These are phyloP conservation scores for Mortierella sp. DNA, from an alignment of 371 early-diverging fungal species.

Conservation along the genomic window DNA sequence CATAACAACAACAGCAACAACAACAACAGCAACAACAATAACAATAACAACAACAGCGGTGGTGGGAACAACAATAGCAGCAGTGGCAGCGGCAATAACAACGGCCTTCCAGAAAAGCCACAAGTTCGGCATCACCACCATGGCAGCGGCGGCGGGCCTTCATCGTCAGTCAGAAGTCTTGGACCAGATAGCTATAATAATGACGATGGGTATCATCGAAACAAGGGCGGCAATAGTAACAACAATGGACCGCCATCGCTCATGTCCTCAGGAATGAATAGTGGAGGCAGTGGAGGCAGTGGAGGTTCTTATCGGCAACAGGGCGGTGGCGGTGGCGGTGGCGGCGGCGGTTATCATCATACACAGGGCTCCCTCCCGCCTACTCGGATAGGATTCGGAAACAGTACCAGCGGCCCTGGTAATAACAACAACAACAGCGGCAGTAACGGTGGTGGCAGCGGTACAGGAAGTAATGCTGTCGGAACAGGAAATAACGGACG, in stretches of 20 bases:
- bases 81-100: neutral
- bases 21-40: constrained; percentile 7
- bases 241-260: constrained; percentile 17
- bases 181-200: constrained; percentile 14
- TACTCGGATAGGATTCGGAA: constrained; percentile 46
- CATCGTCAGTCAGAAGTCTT: constrained; percentile 1
- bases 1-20: constrained; percentile 16
- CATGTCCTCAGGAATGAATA: constrained; percentile 20
- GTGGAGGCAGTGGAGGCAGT: constrained; percentile 14
- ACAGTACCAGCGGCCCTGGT: constrained; percentile 7
- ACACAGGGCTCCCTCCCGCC: constrained; percentile 22
- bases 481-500: constrained; percentile 9
- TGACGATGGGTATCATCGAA: constrained; percentile 12
- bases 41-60: neutral
- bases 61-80: neutral
- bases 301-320: constrained; percentile 29
- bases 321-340: neutral
- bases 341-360: constrained; percentile 17
- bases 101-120: constrained; percentile 41
- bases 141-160: neutral
- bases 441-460: neutral
- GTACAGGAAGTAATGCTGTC: constrained; percentile 11
- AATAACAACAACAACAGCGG: neutral
- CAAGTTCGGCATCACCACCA: constrained; percentile 29
- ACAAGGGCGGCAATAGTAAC: neutral